Evolutionary conservation across 345 rosid genomes (phyloP).

Genomic region (Alliaria petiolata): DNA sequence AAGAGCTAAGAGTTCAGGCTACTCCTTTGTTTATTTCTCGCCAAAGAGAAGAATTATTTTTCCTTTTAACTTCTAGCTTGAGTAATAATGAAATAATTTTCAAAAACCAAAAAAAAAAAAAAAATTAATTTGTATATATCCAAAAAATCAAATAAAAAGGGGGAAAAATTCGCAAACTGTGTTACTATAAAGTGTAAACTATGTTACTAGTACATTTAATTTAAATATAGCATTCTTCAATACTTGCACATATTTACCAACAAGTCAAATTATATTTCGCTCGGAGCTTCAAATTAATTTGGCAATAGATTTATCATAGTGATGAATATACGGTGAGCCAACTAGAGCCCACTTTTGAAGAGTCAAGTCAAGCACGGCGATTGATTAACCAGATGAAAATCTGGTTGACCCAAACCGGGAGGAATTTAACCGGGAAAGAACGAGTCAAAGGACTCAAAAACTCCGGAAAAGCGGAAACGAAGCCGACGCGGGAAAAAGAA

Average conservation of each 20-base stretch:
- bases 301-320: neutral
- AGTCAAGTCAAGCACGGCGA: constrained; percentile 3
- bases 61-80: too few relatives aligned
- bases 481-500: constrained; percentile 31
- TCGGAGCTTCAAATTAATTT: too few relatives aligned
- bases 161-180: neutral
- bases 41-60: too few relatives aligned
- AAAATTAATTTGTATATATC: too few relatives aligned
- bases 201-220: neutral
- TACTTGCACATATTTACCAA: neutral
- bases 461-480: constrained; percentile 23
- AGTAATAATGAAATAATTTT: too few relatives aligned
- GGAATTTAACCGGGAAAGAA: constrained; percentile 3
- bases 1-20: too few relatives aligned
- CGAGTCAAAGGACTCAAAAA: constrained; percentile 23
- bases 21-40: too few relatives aligned
- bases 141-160: too few relatives aligned
- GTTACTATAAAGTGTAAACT: too few relatives aligned
- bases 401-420: constrained; percentile 5
- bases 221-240: too few relatives aligned
- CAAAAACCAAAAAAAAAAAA: too few relatives aligned
- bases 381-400: neutral
- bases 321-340: neutral
- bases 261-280: neutral
- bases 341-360: neutral